A percentile compares a stretch with the other conserved stretches of the same genome.
Evolutionary conservation across 768 basidiomycete species (phyloP).

Genomic region (Psilocybe azurescens): DNA sequence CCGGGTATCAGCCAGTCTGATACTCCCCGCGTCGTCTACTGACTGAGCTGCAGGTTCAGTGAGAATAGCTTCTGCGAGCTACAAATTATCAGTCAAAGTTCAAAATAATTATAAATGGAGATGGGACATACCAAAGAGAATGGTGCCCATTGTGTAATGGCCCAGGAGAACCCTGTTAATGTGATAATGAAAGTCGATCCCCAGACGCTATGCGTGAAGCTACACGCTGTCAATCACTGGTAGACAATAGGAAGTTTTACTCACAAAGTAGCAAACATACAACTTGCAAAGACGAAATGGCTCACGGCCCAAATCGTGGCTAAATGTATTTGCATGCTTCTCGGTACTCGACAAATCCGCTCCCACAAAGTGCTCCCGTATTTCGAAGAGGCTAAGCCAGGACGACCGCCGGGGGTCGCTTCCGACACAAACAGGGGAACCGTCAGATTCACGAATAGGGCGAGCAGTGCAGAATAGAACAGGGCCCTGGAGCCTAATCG

Average conservation of each 20-base stretch:
- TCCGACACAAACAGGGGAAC: constrained; percentile 69
- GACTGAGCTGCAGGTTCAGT: constrained; percentile 53
- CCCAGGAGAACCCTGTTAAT: constrained; percentile 90
- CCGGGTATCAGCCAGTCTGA: constrained; percentile 51
- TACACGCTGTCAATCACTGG: constrained; percentile 30
- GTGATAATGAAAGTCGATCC: constrained; percentile 81
- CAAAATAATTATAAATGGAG: neutral
- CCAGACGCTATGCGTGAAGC: constrained; percentile 70
- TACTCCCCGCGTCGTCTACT: constrained; percentile 39
- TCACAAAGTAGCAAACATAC: constrained; percentile 87
- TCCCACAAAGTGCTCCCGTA: constrained; percentile 20
- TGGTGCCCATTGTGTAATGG: constrained; percentile 91
- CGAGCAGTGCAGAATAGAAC: constrained; percentile 75
- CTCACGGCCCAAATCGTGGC: constrained; percentile 79
- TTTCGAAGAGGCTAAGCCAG: constrained; percentile 2
- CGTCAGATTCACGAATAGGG: constrained; percentile 69
- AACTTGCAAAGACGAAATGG: constrained; percentile 72
- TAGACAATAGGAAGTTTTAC: constrained; percentile 33
- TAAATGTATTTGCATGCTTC: constrained; percentile 61
- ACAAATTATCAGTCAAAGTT: neutral
- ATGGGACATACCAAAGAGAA: constrained; percentile 74
- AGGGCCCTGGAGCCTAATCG: constrained; percentile 85
- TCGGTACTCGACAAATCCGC: constrained; percentile 37
- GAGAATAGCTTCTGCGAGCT: constrained; percentile 89
- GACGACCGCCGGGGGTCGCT: constrained; percentile 17